phyloP scores from a whole-genome alignment of 495 filamentous ascomycete species.

The Penicillium argentinense region DNA sequence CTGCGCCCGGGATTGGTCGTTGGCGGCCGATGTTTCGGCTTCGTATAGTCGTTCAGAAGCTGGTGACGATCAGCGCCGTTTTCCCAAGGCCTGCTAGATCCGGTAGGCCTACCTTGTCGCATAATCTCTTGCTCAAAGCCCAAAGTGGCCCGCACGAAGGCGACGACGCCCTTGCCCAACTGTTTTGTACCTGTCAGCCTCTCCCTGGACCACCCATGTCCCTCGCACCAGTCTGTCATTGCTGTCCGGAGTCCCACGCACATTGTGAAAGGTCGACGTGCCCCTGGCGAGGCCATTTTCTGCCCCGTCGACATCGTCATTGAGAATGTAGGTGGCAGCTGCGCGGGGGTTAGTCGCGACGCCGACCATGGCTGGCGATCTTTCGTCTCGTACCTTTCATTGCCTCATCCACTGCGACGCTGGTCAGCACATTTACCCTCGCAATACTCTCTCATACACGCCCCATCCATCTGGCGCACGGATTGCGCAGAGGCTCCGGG shows the following conservation, averaged over 20 bases:
- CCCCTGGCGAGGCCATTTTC: conserved; percentile 71
- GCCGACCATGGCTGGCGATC: no score
- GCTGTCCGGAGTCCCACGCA: conserved; percentile 29
- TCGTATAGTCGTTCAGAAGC: conserved; percentile 71
- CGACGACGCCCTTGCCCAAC: conserved; percentile 77
- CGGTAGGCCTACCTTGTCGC: conserved; percentile 60
- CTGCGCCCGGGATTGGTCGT: conserved; percentile 74
- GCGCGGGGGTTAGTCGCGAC: background rate
- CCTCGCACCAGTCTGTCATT: background rate
- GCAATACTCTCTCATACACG: no score
- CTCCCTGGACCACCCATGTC: background rate
- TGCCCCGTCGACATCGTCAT: conserved; percentile 88
- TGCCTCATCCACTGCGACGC: conserved; percentile 58
- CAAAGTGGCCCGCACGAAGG: conserved; percentile 81
- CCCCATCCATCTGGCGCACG: no score
- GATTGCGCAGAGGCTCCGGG: background rate
- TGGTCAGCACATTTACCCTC: conserved; percentile 26
- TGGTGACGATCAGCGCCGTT: conserved; percentile 27
- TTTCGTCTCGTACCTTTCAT: conserved; percentile 59
- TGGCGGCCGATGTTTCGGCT: conserved; percentile 76
- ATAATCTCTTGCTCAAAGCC: conserved; percentile 96
- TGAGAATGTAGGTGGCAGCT: conserved; percentile 72
- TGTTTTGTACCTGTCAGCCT: conserved; percentile 32
- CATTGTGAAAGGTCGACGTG: conserved; percentile 86
- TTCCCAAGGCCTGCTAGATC: background rate